Base-by-base conservation (phyloP, 192 early-diverging fungal species). In the Chytriomyces confervae region DNA sequence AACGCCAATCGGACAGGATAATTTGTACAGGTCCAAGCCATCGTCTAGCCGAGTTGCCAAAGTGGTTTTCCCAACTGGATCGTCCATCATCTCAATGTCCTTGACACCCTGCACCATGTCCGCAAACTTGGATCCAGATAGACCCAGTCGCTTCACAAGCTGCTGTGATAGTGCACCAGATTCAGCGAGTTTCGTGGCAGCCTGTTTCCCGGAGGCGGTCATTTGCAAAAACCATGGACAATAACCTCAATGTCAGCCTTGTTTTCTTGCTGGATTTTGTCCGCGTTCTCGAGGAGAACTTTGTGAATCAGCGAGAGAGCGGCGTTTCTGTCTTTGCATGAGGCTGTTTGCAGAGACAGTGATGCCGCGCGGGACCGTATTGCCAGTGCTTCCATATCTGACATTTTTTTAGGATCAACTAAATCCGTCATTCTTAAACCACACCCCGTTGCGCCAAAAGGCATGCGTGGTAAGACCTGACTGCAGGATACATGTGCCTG, bases 1-100 rank as follows among this genome's bases (percentile, higher is more conserved):
- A 16, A 97, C 96, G 23, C 98, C 98, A 16, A 99, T 95, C 46
- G 98, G 96, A 64, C 93, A 94, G 0, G 91, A 91, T 6, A 99
- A 94, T 10, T 94, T 88, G 84, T 94, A 99, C 46, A 99, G 82
- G 62, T 96, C 93, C 63, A 99, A 89, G 50, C 88, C 93, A 24
- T 88, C 79, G 82, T 97, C 96, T 48, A 99, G 84, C 66, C 89
- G 85, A 27, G 74, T 76, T 24, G 74, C 61, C 2, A 76, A 23
- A 6, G 6, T 11, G 5, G 44, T 76, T 49, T 73, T 79, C 62
- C 92, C 93, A 27, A 91, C 92, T 7, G 97, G 97, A 76, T 98
- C 96, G 7, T 87, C 78, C 51, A 99, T 89, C 16, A 87, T 78
- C 74, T 90, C 93, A 57, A 99, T 94, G 77, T 99, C 97, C 62